Base-by-base conservation (phyloP, 2,329 filamentous ascomycete species). In the Didymella lethalis region DNA sequence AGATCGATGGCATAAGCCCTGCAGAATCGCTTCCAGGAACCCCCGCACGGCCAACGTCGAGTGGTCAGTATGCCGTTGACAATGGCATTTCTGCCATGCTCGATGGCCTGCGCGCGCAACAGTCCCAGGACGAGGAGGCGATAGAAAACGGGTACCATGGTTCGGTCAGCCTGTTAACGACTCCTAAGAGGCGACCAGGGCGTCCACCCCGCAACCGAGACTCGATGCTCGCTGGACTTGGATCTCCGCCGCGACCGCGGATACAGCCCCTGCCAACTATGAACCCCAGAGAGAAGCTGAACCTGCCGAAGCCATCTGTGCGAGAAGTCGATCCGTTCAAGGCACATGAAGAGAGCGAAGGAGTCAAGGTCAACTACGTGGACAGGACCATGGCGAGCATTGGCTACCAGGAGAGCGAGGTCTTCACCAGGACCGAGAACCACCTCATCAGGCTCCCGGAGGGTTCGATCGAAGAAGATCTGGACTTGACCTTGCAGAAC, bases 371-470 rank as follows among this genome's bases (percentile, higher is more conserved):
- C 59, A 91, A 94, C 70, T 98, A 97, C 77, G 93, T 98, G 46
- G 94, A 97, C 77, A 93, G 95, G 73, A 90, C 92, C 1, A 97
- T 98, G 93, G 93, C 93, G 67, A 94, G 92, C 70, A 91, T 97
- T 46, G 94, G 94, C 50, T 98, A 97, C 73, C 94, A 97, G 78
- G 93, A 97, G 79, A 97, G 90, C 69, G 94, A 98, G 78, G 84
- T 93, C 58, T 98, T 93, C 73, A 83, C 91, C 51, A 88, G 91
- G 45, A 90, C 92, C 5, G 90, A 93, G 53, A 85, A 86, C 59
- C 88, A 85, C 51, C 82, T 96, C 60, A 85, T 90, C 57, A 83
- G 87, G 14, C 81, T 88, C 64, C 81, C 84, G 2, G 87, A 90
- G 71, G 84, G 83, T 23, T 84, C 84, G 6, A 84, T 87, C 47